Conservation (phyloP, 2,329 filamentous ascomycete genomes). For the Fusarium gaditjirri region DNA sequence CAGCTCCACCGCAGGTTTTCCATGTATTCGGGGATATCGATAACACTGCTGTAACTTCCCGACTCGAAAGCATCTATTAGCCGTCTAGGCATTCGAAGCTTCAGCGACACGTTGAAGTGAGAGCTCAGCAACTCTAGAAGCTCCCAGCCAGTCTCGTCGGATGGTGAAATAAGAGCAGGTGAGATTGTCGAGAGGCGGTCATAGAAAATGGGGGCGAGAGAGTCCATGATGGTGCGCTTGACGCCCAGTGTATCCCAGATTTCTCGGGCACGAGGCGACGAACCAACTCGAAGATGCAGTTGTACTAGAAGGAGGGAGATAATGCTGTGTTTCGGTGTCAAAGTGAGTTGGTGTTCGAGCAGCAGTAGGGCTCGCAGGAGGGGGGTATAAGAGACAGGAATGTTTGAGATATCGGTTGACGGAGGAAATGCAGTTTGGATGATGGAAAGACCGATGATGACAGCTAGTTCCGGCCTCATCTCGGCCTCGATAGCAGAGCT, state of each 20-base stretch:
- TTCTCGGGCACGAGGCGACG: conserved; percentile 57
- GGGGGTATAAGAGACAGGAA: conserved; percentile 38
- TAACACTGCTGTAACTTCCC: conserved; percentile 62
- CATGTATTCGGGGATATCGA: conserved; percentile 59
- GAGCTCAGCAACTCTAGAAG: conserved; percentile 56
- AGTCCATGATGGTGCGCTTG: conserved; percentile 68
- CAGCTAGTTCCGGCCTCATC: conserved; percentile 49
- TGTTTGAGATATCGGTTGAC: conserved; percentile 29
- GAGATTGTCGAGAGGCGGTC: conserved; percentile 65
- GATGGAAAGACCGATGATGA: conserved; percentile 50
- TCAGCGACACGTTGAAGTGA: conserved; percentile 60
- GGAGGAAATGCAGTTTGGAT: conserved; percentile 47
- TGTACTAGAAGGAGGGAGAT: conserved; percentile 63
- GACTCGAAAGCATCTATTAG: conserved; percentile 60
- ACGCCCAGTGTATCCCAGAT: conserved; percentile 64
- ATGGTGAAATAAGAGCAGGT: conserved; percentile 52
- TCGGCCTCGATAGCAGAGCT: conserved; percentile 36
- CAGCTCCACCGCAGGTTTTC: conserved; percentile 60
- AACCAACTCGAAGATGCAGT: conserved; percentile 63
- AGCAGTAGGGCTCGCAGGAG: conserved; percentile 62
- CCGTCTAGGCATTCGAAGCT: conserved; percentile 56
- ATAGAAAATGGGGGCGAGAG: conserved; percentile 64
- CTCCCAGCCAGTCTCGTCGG: conserved; percentile 48
- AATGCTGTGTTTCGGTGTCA: conserved; percentile 57
- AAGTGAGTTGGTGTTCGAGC: conserved; percentile 60